A percentile compares a stretch with the other conserved stretches of the same genome.
These are phyloP conservation scores for Daldinia bambusicola DNA, from an alignment of 495 filamentous ascomycete genomes.

Conservation along the genomic window DNA sequence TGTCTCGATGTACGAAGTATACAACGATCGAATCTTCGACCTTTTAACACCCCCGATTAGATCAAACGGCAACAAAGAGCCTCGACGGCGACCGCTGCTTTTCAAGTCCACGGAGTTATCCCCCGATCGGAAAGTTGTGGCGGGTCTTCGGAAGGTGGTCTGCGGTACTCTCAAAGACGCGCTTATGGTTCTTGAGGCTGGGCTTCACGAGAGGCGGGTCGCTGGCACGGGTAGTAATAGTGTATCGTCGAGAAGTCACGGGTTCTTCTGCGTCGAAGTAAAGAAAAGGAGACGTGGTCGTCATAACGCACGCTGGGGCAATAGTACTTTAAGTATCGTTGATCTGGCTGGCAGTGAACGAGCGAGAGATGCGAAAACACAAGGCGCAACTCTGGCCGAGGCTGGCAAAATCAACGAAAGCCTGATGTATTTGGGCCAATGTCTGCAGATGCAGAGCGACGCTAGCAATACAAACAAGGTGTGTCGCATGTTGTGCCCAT, in stretches of 20 bases:
- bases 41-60: slow-evolving; percentile 71
- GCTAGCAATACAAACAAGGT: slow-evolving; percentile 79
- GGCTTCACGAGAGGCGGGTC: slow-evolving; percentile 85
- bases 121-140: slow-evolving; percentile 88
- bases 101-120: slow-evolving; percentile 90
- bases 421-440: slow-evolving; percentile 97
- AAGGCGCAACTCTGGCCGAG: slow-evolving; percentile 89
- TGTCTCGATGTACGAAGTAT: slow-evolving; percentile 98
- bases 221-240: slow-evolving; percentile 91
- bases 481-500: slow-evolving; percentile 32
- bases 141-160: slow-evolving; percentile 88
- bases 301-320: slow-evolving; percentile 72
- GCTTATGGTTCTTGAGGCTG: slow-evolving; percentile 88
- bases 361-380: slow-evolving; percentile 90
- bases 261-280: slow-evolving; percentile 95
- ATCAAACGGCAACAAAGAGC: slow-evolving; percentile 68
- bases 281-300: slow-evolving; percentile 77
- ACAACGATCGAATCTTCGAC: slow-evolving; percentile 98
- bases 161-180: slow-evolving; percentile 88
- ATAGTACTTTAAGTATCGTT: slow-evolving; percentile 85
- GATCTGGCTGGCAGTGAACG: slow-evolving; percentile 95
- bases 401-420: slow-evolving; percentile 98
- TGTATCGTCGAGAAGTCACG: slow-evolving; percentile 88
- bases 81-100: slow-evolving; percentile 75
- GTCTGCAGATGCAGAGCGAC: slow-evolving; percentile 93